Evolutionary conservation across 2,329 filamentous ascomycete species (phyloP), one percentile per base, ranked within the genome.

Genomic region (Boeremia exigua): DNA sequence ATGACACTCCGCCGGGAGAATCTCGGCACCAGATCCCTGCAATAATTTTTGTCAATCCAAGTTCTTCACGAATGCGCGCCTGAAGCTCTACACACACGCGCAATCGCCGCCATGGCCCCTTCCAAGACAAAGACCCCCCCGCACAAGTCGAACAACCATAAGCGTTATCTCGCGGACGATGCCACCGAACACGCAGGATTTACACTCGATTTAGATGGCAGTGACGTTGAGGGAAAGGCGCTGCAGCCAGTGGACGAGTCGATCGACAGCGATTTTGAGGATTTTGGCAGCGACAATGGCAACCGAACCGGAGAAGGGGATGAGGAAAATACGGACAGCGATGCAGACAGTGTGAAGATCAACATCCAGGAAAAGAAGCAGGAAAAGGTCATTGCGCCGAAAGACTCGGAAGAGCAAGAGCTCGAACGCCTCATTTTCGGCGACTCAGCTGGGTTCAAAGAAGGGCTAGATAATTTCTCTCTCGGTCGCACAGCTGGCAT

Each of bases 361-460:
- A 46, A 59, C 15, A 40, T 65, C 28, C 60, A 69, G 14, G 39
- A 60, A 23, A 66, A 71, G 58, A 57, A 59, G 37, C 43, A 58
- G n/a, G 66, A 68, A 42, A 66, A 63, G 54, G 55, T 59, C 8
- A 55, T 67, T 19, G 40, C 67, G 23, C 88, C 90, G 46, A 95
- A 94, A 72, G 92, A 96, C 72, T 87, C 86, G 12, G 87, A 90
- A 48, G 93, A 97, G 74, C 86, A 89, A 69, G 91, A 94, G 72
- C 85, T 97, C 28, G 94, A 97, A 79, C 86, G 88, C 62, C 80
- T 97, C 59, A 90, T 99, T 3, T 90, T 99, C 59, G 95, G 95
- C 51, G 90, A 96, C 77, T 87, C 88, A 42, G 84, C 86, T n/a
- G 90, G 88, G 30, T 98, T 98, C 75, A 84, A 88, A 55, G 82